A percentile compares a stretch with the other conserved stretches of the same genome.
Evolutionary conservation across 1,284 basidiomycete genomes (phyloP).

Genomic region (Wallemia mellicola): DNA sequence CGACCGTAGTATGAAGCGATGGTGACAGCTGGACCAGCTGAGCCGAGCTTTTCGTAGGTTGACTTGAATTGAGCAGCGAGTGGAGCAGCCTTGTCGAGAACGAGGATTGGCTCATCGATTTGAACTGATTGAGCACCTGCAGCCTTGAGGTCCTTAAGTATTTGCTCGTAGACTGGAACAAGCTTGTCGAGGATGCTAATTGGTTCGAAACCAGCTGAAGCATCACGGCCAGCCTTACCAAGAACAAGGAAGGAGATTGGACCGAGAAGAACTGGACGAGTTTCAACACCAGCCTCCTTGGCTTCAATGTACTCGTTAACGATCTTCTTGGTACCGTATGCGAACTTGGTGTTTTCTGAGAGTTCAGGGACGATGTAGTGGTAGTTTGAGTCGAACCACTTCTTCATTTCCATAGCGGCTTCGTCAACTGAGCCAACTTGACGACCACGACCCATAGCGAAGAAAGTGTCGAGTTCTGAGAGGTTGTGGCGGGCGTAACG

Average conservation of each 20-base stretch:
- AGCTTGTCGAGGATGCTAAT: constrained; percentile 71
- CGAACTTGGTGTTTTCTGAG: constrained; percentile 71
- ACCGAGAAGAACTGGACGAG: constrained; percentile 85
- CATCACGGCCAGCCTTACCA: constrained; percentile 69
- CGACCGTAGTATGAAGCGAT: constrained; percentile 91
- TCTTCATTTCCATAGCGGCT: constrained; percentile 97
- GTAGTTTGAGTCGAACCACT: constrained; percentile 99
- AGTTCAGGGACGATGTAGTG: constrained; percentile 97
- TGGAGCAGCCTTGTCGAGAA: constrained; percentile 53
- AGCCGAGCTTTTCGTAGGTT: constrained; percentile 53
- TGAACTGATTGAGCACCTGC: constrained; percentile 86
- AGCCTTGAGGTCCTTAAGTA: constrained; percentile 66
- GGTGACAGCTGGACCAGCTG: constrained; percentile 66
- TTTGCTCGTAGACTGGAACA: constrained; percentile 69
- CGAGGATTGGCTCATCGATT: constrained; percentile 88
- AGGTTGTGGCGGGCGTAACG: constrained; percentile 71
- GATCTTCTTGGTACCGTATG: constrained; percentile 81
- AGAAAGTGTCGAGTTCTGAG: constrained; percentile 77
- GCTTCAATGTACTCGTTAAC: constrained; percentile 89
- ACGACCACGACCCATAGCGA: constrained; percentile 95
- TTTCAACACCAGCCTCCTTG: constrained; percentile 58
- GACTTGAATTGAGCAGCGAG: constrained; percentile 53
- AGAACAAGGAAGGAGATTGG: constrained; percentile 87
- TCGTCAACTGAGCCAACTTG: constrained; percentile 85
- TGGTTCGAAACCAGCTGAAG: constrained; percentile 58